These are phyloP conservation scores for Gentiana dahurica DNA, from an alignment of 257 asterid species.

Conservation along the genomic window DNA sequence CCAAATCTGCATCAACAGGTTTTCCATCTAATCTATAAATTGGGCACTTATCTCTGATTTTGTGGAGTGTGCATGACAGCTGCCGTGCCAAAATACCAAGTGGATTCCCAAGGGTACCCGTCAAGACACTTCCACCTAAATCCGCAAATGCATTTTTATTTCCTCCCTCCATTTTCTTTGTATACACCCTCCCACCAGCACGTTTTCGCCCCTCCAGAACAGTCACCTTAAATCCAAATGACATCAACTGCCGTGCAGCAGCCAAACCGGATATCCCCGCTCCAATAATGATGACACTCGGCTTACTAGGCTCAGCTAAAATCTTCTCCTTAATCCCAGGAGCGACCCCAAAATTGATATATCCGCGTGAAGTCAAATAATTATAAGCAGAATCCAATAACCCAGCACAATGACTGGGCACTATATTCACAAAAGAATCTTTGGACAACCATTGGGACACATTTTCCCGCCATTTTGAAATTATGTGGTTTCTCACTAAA, in stretches of 20 bases:
- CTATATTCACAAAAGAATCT: slow-evolving; percentile 60
- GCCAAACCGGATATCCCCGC: slow-evolving; percentile 92
- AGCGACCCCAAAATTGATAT: slow-evolving; percentile 90
- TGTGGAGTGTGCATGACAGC: slow-evolving; percentile 64
- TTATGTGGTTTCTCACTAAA: slow-evolving; percentile 71
- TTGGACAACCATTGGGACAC: slow-evolving; percentile 67
- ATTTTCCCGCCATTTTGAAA: slow-evolving; percentile 78
- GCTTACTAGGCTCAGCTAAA: slow-evolving; percentile 35
- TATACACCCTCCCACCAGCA: slow-evolving; percentile 87
- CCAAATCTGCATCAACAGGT: slow-evolving; percentile 57
- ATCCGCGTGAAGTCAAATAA: slow-evolving; percentile 71
- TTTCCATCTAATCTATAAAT: slow-evolving; percentile 53
- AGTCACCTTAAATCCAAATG: slow-evolving; percentile 76
- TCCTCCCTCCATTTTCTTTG: slow-evolving; percentile 52
- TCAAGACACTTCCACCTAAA: slow-evolving; percentile 90
- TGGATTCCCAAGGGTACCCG: slow-evolving; percentile 86
- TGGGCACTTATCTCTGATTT: slow-evolving; percentile 88
- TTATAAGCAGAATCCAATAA: slow-evolving; percentile 57
- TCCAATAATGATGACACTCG: slow-evolving; percentile 67
- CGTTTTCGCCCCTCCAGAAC: slow-evolving; percentile 86
- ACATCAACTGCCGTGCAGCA: slow-evolving; percentile 95
- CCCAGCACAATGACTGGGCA: slow-evolving; percentile 57
- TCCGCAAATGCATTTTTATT: slow-evolving; percentile 70
- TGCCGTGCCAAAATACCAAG: slow-evolving; percentile 92
- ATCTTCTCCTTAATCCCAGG: slow-evolving; percentile 57